Conservation (phyloP, 352 stramenopile species). For the Phytophthora tentaculata region DNA sequence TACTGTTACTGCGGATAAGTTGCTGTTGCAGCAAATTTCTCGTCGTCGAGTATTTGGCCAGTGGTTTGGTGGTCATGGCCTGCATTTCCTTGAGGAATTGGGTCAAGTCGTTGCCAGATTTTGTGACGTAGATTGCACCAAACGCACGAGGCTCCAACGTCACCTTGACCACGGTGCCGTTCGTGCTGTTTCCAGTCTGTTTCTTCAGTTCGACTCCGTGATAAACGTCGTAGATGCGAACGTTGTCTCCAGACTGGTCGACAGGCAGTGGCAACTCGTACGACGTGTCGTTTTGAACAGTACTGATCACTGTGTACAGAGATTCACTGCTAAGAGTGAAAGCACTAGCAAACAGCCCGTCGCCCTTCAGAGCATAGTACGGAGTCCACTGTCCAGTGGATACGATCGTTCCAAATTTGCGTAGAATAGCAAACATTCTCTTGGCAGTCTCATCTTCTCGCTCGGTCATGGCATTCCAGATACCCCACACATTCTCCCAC, state of each 20-base stretch:
- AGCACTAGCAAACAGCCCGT: constrained; percentile 51
- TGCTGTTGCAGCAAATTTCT: constrained; percentile 50
- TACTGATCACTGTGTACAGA: constrained; percentile 75
- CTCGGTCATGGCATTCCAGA: constrained; percentile 83
- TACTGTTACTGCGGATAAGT: constrained; percentile 29
- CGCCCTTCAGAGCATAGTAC: constrained; percentile 49
- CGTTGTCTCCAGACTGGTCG: constrained; percentile 18
- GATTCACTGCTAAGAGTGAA: constrained; percentile 45
- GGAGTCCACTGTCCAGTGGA: constrained; percentile 58
- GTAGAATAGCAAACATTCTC: constrained; percentile 70
- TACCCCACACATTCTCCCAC: constrained; percentile 92
- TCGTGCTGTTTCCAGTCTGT: constrained; percentile 12
- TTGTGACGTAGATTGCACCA: constrained; percentile 53
- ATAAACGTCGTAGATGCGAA: constrained; percentile 71
- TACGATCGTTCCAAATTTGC: constrained; percentile 57
- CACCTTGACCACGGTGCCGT: constrained; percentile 32
- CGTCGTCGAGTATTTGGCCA: constrained; percentile 53
- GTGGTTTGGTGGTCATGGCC: constrained; percentile 50
- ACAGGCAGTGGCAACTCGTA: constrained; percentile 45
- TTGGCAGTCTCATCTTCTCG: constrained; percentile 71
- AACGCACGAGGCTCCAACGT: constrained; percentile 67
- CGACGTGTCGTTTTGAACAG: constrained; percentile 29
- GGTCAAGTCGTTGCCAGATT: constrained; percentile 31
- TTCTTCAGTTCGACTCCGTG: constrained; percentile 50
- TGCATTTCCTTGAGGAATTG: constrained; percentile 60